Evolutionary conservation across 1,284 basidiomycete genomes (phyloP).

Genomic region (Pseudozyma pruni): DNA sequence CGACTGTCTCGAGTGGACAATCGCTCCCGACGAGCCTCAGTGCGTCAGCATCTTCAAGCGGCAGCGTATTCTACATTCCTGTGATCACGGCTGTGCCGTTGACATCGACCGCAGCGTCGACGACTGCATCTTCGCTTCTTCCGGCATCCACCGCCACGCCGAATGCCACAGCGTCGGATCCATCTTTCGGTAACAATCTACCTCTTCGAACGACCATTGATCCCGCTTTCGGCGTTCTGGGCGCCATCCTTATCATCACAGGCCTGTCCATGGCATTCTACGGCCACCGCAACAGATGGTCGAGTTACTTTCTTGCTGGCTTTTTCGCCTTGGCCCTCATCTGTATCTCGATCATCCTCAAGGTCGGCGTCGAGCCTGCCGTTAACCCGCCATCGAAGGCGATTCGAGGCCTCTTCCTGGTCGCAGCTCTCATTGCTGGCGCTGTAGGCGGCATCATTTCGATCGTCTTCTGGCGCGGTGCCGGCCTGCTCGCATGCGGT

Average conservation of each 20-base stretch:
- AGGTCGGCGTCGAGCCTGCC: conserved; percentile 84
- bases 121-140: conserved; percentile 6
- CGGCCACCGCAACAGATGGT: conserved; percentile 73
- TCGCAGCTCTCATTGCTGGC: conserved; percentile 82
- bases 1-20: conserved; percentile 35
- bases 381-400: conserved; percentile 81
- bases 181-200: conserved; percentile 11
- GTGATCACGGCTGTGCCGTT: conserved; percentile 29
- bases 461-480: conserved; percentile 51
- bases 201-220: conserved; percentile 72
- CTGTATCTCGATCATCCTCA: conserved; percentile 86
- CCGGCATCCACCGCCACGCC: conserved; percentile 8
- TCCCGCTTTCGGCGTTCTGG: conserved; percentile 87
- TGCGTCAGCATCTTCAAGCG: conserved; percentile 26
- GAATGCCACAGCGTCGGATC: conserved; percentile 6
- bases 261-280: conserved; percentile 88
- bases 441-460: conserved; percentile 81
- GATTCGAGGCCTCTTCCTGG: conserved; percentile 87
- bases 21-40: conserved; percentile 38
- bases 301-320: conserved; percentile 72
- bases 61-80: conserved; percentile 40
- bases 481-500: conserved; percentile 38
- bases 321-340: conserved; percentile 87
- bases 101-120: conserved; percentile 4
- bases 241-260: conserved; percentile 85